Percentiles rank a stretch among this genome's conserved stretches.
These are phyloP conservation scores for Microdochium paspali DNA, from an alignment of 2,329 filamentous ascomycete species.

Conservation along the genomic window DNA sequence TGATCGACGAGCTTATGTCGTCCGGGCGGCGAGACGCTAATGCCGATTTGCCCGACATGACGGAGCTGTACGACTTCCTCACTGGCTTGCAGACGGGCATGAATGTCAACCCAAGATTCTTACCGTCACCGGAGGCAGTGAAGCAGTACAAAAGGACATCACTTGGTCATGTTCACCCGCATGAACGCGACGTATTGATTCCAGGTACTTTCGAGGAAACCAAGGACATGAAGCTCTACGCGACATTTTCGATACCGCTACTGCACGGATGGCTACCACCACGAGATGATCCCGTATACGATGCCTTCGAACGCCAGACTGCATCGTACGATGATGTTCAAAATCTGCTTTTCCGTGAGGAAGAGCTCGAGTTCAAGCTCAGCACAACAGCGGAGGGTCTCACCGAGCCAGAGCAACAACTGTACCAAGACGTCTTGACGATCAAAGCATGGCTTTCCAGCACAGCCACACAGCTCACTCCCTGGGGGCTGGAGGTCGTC, in stretches of 20 bases:
- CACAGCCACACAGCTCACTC: constrained; percentile 81
- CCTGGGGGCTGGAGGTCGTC: constrained; percentile 69
- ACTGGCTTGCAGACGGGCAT: constrained; percentile 88
- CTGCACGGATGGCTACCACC: constrained; percentile 88
- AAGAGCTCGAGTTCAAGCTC: constrained; percentile 78
- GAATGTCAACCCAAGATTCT: constrained; percentile 92
- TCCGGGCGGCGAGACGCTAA: constrained; percentile 54
- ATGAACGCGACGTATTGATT: constrained; percentile 35
- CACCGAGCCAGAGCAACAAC: constrained; percentile 62
- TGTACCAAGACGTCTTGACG: constrained; percentile 72
- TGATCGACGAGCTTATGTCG: constrained; percentile 90
- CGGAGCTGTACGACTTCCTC: constrained; percentile 80
- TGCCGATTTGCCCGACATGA: constrained; percentile 69
- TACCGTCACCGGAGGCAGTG: constrained; percentile 44
- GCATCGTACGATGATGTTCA: constrained; percentile 88
- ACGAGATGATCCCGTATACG: constrained; percentile 54
- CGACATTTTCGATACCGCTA: constrained; percentile 77
- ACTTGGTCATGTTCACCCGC: constrained; percentile 40
- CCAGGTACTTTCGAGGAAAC: constrained; percentile 81
- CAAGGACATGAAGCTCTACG: constrained; percentile 80
- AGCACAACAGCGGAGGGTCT: constrained; percentile 47
- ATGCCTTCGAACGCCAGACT: constrained; percentile 64
- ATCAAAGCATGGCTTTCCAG: constrained; percentile 76
- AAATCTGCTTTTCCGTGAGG: constrained; percentile 77
- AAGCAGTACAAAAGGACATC: constrained; percentile 40